phyloP scores from a whole-genome alignment of 78 protist genomes.

The Mastigamoeba balamuthi region DNA sequence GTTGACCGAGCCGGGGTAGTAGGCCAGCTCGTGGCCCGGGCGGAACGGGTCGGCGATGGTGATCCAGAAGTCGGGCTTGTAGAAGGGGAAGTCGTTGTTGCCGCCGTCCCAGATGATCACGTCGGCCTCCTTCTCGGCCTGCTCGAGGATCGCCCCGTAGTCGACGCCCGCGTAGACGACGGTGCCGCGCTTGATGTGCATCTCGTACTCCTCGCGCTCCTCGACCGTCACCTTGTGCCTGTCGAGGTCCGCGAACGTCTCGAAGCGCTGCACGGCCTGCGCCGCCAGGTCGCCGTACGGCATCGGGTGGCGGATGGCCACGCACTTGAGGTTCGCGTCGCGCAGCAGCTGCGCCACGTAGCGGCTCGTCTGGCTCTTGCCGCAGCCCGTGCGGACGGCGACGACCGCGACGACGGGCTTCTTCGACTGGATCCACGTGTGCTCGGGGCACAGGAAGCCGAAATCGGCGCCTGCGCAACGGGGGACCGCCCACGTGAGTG shows the following conservation, averaged over 20 bases:
- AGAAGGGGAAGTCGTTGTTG: conserved; percentile 26
- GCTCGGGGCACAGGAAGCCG: conserved; percentile 2
- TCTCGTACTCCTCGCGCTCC: conserved; percentile 31
- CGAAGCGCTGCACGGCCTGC: conserved; percentile 10
- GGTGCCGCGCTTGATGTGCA: not conserved
- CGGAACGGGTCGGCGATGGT: conserved; percentile 25
- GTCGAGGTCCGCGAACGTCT: not conserved
- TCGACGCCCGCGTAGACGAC: conserved; percentile 27
- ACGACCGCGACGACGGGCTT: conserved; percentile 15
- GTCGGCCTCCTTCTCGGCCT: conserved; percentile 32
- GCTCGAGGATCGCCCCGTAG: conserved; percentile 1
- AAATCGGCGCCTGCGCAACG: conserved; percentile 16
- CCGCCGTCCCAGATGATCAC: conserved; percentile 41
- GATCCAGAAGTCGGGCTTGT: conserved; percentile 2
- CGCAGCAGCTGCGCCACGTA: not conserved
- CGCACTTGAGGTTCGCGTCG: not conserved
- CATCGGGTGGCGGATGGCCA: conserved; percentile 33
- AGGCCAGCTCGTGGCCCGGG: conserved; percentile 4
- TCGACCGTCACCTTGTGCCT: conserved; percentile 4
- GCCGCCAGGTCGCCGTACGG: conserved; percentile 21
- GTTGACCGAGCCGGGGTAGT: conserved; percentile 16
- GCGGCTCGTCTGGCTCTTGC: conserved; percentile 26
- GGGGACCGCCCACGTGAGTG: no score
- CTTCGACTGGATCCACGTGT: not conserved
- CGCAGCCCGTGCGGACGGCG: conserved; percentile 31